Base-by-base conservation (phyloP, 2,329 filamentous ascomycete genomes). In the Claviceps maximensis region DNA sequence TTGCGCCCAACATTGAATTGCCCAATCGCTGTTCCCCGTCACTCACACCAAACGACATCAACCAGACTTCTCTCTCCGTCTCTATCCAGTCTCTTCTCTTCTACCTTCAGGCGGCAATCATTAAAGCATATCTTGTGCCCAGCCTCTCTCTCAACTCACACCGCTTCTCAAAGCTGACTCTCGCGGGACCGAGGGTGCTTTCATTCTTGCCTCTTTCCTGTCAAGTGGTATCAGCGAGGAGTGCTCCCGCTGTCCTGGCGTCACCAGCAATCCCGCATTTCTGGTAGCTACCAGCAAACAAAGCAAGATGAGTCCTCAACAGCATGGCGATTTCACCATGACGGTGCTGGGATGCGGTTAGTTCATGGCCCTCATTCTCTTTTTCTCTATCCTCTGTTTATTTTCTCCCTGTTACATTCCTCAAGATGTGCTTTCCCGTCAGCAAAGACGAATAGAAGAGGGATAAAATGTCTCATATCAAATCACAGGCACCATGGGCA, bases 331-430 rank as follows among this genome's bases (percentile, higher is more conserved):
- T 60, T 77, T 89, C 58, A 91, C 86, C 58, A 76, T 94, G 71
- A 80, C 87, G 56, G 80, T 93, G 57, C 76, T 95, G 54, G 89
- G 89, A 62, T 93, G 87, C 68, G 88, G 87, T 86, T 77, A 64
- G 79, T 72, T 42, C 4, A 40, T 10, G 3, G 1, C 27, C 27
- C 19, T 4, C 57, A 29, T 29, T 29, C 27, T 3, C 8, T 10
- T 49, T 1, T 9, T 19, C 36, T 2, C 13, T 17, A 38, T 38
- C 13, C 3, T 38, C 10, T 8, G 6, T 31, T 15, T 31, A 3
- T 31, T 47, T 4, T n/a, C 10, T n/a, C 25, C 1, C 17, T 12
- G 13, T n/a, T 25, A 25, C 42, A 8, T 17, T 19, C 13, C 42
- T 23, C 42, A 21, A 45, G 23, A 45, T n/a, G 38, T 10, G 15